These are phyloP conservation scores for Ganoderma sp. DNA, from an alignment of 1,284 basidiomycete species.

Conservation along the genomic window DNA sequence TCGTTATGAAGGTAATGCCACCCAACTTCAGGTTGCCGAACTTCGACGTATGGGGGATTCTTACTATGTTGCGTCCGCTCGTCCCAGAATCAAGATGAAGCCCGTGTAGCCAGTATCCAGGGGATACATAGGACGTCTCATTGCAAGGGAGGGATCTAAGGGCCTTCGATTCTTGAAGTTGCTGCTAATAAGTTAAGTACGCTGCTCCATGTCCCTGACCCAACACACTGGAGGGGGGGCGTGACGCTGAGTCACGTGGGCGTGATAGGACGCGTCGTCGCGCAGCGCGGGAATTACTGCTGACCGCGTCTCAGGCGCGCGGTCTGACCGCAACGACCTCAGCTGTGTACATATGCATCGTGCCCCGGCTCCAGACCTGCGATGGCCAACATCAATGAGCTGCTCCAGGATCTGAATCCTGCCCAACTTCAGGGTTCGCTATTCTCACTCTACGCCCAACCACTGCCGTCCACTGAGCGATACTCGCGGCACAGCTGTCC, in stretches of 20 bases:
- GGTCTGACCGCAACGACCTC: slow-evolving; percentile 15
- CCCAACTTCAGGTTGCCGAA: neutral
- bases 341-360: neutral
- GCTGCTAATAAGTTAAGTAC: too few relatives aligned
- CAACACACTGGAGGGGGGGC: neutral
- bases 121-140: too few relatives aligned
- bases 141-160: too few relatives aligned
- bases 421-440: slow-evolving; percentile 31
- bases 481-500: slow-evolving; percentile 58
- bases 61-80: too few relatives aligned
- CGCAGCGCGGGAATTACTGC: slow-evolving; percentile 15
- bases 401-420: slow-evolving; percentile 30
- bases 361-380: neutral
- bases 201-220: too few relatives aligned
- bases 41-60: neutral
- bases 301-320: slow-evolving; percentile 9
- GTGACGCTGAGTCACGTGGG: slow-evolving; percentile 25
- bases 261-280: slow-evolving; percentile 29
- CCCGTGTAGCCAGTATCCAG: too few relatives aligned
- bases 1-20: slow-evolving; percentile 11
- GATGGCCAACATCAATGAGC: slow-evolving; percentile 25
- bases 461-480: neutral
- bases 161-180: too few relatives aligned
- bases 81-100: too few relatives aligned
- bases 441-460: neutral